Percentiles rank a stretch among this genome's conserved stretches.
phyloP scores from a whole-genome alignment of 1,284 basidiomycete species.

The Psilocybe mexicana region DNA sequence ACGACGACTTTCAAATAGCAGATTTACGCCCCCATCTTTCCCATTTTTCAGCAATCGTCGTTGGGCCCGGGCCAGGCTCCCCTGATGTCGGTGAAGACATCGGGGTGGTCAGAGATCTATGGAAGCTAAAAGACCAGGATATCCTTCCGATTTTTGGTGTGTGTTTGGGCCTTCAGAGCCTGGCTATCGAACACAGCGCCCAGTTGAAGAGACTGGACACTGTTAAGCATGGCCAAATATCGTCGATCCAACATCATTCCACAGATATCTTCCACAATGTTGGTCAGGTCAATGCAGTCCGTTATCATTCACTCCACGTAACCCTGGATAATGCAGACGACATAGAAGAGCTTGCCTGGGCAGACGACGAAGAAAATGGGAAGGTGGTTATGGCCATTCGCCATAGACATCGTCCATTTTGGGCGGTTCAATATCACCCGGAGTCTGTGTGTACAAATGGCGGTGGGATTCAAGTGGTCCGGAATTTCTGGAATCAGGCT shows the following conservation, averaged over 20 bases:
- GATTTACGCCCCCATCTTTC: slow-evolving; percentile 53
- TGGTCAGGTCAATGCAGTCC: slow-evolving; percentile 68
- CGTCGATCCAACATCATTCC: slow-evolving; percentile 58
- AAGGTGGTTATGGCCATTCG: slow-evolving; percentile 68
- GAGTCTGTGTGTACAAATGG: slow-evolving; percentile 74
- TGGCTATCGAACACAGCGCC: slow-evolving; percentile 80
- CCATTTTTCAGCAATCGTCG: slow-evolving; percentile 66
- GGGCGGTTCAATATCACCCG: slow-evolving; percentile 96
- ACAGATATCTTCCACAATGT: slow-evolving; percentile 66
- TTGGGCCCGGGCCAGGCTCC: slow-evolving; percentile 84
- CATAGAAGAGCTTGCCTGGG: slow-evolving; percentile 67
- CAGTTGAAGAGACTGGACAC: slow-evolving; percentile 48
- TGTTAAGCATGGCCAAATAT: slow-evolving; percentile 85
- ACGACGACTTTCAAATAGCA: slow-evolving; percentile 56
- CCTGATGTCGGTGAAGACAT: slow-evolving; percentile 64
- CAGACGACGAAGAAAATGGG: slow-evolving; percentile 67
- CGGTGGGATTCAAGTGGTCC: slow-evolving; percentile 63
- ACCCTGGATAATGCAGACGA: slow-evolving; percentile 43
- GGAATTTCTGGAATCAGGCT: slow-evolving; percentile 73
- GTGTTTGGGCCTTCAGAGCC: slow-evolving; percentile 91
- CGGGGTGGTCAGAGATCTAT: slow-evolving; percentile 66
- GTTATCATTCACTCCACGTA: slow-evolving; percentile 82
- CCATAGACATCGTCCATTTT: slow-evolving; percentile 75
- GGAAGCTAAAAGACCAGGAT: slow-evolving; percentile 54
- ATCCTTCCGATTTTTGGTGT: slow-evolving; percentile 83